Evolutionary conservation across 495 filamentous ascomycete genomes (phyloP), one percentile per base, ranked within the genome.

Genomic region (Penicillium crystallinum): DNA sequence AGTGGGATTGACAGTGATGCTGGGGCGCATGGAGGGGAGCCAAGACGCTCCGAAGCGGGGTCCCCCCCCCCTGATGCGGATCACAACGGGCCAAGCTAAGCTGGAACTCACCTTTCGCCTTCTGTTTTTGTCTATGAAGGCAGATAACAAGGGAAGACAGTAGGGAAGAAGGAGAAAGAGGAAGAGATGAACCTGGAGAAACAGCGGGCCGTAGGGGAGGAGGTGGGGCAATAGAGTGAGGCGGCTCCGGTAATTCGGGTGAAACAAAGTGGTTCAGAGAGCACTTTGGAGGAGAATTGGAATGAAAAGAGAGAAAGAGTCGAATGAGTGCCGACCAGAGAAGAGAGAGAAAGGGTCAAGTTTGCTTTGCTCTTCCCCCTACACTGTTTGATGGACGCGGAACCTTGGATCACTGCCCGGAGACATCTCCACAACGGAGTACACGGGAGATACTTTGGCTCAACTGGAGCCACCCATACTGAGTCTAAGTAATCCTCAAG

Each of bases 141-240:
- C 1, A 34, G 27, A 12, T 9, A 7, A n/a, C n/a, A n/a, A n/a
- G n/a, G 35, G 31, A 11, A 25, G 31, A 25, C 14, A 18, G 22
- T 39, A 42, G n/a, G 25, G 33, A 19, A 10, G 8, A 6, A 3
- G 10, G 11, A 38, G 33, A 36, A 25, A 37, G 49, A 44, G 30
- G n/a, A 30, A 40, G 37, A 42, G 27, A 36, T 50, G 48, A 50
- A 50, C 14, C 37, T 52, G 39, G 39, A 52, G 49, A 52, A 52
- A 45, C 49, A 41, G 37, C 49, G 49, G 49, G 49, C 39, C 23
- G 27, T 36, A 45, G 40, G 40, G 25, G 25, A 29, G 3, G 14
- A 35, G 40, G 49, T 52, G 49, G 49, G 49, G 49, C 49, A 52
- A 18, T 8, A 43, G 15, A 48, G 46, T 41, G 29, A 41, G 18